Base-by-base conservation (phyloP, 2,329 filamentous ascomycete genomes). In the Apiospora kogelbergensis region DNA sequence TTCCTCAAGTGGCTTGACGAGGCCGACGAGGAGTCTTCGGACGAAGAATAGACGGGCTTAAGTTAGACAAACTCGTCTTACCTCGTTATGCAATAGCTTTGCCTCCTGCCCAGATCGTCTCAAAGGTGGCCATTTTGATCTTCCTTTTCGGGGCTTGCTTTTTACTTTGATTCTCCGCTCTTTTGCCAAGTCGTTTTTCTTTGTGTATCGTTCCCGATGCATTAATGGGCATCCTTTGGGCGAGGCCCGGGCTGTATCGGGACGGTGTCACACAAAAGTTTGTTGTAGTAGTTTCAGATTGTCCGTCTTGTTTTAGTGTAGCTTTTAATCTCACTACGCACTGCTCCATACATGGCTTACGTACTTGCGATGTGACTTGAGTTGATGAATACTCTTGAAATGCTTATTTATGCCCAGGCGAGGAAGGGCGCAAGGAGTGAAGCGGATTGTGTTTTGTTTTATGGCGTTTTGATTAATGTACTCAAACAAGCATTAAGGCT, bases 1-100 rank as follows among this genome's bases (percentile, higher is more conserved):
- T 99, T 99, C 88, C 87, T 98, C 78, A 92, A 90, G 76, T 98
- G 95, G 95, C 93, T 98, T 69, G 89, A 93, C 75, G 93, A 92
- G 81, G 95, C 95, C 67, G 92, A 95, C 80, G 90, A 91, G 72
- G 90, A 93, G 73, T 90, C 91, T 11, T 84, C 84, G 9, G 90
- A 91, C 26, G 89, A 90, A 22, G 88, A 89, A 74, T 81, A 83
- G 40, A 42, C 10, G 3, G 5, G 40, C 37, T 30, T 30, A 24
- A 15, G 30, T 13, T 37, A 1, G 3, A 26, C 30, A 37, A 60
- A 20, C 15, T 20, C 3, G 53, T 60, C 17, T 33, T 37, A 3
- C 9, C 30, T 60, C 53, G 26, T n/a, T 22, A 6, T 11, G 53
- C 22, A 53, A 53, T 53, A 60, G 53, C 53, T 60, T 37, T 22